Base-by-base conservation (phyloP, 805 yeast genomes). In the Ogataea methylovora region DNA sequence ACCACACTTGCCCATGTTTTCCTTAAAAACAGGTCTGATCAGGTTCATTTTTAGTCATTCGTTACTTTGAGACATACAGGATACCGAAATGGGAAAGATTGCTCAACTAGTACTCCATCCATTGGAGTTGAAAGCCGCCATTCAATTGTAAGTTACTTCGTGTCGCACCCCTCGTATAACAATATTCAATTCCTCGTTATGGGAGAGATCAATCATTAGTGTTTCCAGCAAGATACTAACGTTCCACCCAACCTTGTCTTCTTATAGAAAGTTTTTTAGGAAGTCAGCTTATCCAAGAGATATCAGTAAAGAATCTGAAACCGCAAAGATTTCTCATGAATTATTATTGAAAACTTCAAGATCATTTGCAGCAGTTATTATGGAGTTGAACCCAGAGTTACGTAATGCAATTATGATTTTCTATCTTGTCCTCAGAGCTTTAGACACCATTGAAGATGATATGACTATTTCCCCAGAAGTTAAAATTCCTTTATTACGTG, bases 401-500 rank as follows among this genome's bases (percentile, higher is more conserved):
- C 73, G 95, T 44, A 77, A 77, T 43, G 84, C 82, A 1, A 71
- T 85, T 41, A 79, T 78, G 87, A 39, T 92, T 5, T 92, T 92
- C 60, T 92, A 92, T 58, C 60, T 92, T 36, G 70, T 87, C 16
- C 63, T 92, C 43, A 73, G 98, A 40, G 98, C 95, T 2, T 71
- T 92, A 48, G 98, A 92, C 54, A 92, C 98, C 1, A 71, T 92
- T 36, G 98, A 92, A 58, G 98, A 92, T 58, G 97, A 92, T 57
- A 87, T 87, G 94, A 73, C 92, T 8, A 63, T 92, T 38, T 80
- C 75, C 41, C 78, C 83, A 5, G 65, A 68, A 15, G 47, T 76
- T 39, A 92, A 92, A 61, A 62, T 87, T 18, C 87, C 92, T 2
- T 55, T 87, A 32, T 68, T 92, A 45, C 69, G 90, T 39, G 44